Conservation (phyloP, 2,329 filamentous ascomycete genomes). For the Aureobasidium mangrovei region DNA sequence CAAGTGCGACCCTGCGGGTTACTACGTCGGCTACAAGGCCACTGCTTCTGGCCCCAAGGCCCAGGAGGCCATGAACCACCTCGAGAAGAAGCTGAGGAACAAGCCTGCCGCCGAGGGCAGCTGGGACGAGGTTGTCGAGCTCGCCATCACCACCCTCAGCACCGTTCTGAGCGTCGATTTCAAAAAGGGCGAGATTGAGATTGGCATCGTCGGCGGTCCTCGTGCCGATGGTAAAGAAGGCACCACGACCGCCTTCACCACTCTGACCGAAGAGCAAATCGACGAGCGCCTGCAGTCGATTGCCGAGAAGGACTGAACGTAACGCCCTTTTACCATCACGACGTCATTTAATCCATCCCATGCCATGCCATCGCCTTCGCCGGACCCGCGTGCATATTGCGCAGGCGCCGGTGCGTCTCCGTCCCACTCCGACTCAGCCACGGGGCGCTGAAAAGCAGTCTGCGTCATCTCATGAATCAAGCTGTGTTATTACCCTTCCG, state of each 20-base stretch:
- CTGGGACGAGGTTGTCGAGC: slow-evolving; percentile 97
- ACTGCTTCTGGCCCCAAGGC: slow-evolving; percentile 96
- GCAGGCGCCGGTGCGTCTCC: not conserved
- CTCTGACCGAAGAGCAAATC: slow-evolving; percentile 93
- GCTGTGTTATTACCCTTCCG: slow-evolving; percentile 10
- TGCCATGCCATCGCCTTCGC: slow-evolving; percentile 10
- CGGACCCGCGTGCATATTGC: not conserved
- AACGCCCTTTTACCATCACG: slow-evolving; percentile 6
- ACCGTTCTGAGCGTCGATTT: slow-evolving; percentile 97
- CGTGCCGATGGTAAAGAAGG: slow-evolving; percentile 74
- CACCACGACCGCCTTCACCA: slow-evolving; percentile 70
- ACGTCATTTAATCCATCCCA: slow-evolving; percentile 9
- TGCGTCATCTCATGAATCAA: slow-evolving; percentile 8
- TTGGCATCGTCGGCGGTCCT: slow-evolving; percentile 91
- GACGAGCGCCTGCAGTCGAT: slow-evolving; percentile 97
- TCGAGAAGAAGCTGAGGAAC: slow-evolving; percentile 99
- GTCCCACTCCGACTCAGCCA: not conserved
- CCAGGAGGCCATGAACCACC: slow-evolving; percentile 94
- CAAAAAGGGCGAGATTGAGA: slow-evolving; percentile 98
- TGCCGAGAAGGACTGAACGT: slow-evolving; percentile 84
- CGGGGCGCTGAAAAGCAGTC: not conserved
- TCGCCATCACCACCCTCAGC: slow-evolving; percentile 90
- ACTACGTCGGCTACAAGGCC: slow-evolving; percentile 97
- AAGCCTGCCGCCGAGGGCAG: slow-evolving; percentile 85
- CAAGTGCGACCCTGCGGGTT: slow-evolving; percentile 97